Evolutionary conservation across 192 early-diverging fungal genomes (phyloP).

Genomic region (Kappamyces sp.): DNA sequence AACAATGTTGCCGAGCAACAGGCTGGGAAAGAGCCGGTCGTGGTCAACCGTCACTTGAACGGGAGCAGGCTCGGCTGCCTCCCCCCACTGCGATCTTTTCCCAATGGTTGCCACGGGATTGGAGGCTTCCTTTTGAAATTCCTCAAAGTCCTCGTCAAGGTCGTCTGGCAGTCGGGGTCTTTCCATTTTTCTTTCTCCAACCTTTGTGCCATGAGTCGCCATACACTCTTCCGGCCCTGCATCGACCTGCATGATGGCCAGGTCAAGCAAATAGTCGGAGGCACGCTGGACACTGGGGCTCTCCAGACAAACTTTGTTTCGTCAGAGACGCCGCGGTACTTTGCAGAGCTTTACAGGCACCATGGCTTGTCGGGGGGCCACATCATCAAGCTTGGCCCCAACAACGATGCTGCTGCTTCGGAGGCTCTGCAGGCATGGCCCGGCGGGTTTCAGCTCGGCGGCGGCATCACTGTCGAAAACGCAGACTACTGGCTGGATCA

Average conservation of each 20-base stretch:
- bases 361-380: slow-evolving; percentile 76
- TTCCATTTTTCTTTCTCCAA: too few species aligned
- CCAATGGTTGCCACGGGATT: too few species aligned
- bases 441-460: slow-evolving; percentile 82
- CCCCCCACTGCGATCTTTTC: too few species aligned
- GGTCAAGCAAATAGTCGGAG: slow-evolving; percentile 99
- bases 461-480: slow-evolving; percentile 85
- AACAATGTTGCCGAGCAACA: too few species aligned
- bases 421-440: slow-evolving; percentile 84
- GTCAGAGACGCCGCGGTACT: slow-evolving; percentile 69
- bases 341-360: slow-evolving; percentile 71
- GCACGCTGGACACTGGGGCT: slow-evolving; percentile 61
- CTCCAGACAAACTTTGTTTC: slow-evolving; percentile 94
- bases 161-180: too few species aligned
- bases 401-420: slow-evolving; percentile 78
- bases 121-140: too few species aligned
- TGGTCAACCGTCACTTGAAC: too few species aligned
- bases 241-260: slow-evolving; percentile 96
- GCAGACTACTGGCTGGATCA: slow-evolving; percentile 77
- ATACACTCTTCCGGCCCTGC: slow-evolving; percentile 77
- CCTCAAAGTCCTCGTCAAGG: too few species aligned
- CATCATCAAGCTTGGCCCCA: slow-evolving; percentile 89
- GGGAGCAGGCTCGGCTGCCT: too few species aligned
- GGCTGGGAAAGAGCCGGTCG: too few species aligned
- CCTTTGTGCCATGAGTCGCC: too few species aligned